Conservation (phyloP, 2,329 filamentous ascomycete genomes). For the Nigrospora sphaerica region DNA sequence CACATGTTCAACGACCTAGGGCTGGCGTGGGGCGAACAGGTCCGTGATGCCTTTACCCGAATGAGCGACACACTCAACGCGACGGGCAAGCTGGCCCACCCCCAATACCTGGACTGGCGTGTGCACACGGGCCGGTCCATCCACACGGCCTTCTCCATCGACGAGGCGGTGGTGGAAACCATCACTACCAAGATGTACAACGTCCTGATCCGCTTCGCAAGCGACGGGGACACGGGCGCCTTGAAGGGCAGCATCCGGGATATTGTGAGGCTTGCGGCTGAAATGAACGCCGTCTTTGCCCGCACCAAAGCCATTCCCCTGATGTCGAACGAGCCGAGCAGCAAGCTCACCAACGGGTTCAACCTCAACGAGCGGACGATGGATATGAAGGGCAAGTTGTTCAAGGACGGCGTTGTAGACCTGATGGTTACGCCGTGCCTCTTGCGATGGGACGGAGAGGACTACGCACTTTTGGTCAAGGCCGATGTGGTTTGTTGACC, state of each 20-base stretch:
- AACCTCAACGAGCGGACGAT: slow-evolving; percentile 10
- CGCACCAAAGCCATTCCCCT: slow-evolving; percentile 11
- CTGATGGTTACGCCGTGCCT: slow-evolving; percentile 20
- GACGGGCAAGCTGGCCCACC: background rate
- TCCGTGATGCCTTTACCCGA: slow-evolving; percentile 8
- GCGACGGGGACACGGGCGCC: slow-evolving; percentile 1
- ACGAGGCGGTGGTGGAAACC: slow-evolving; percentile 9
- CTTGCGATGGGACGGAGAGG: slow-evolving; percentile 13
- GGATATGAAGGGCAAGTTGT: slow-evolving; percentile 13
- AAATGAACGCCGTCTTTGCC: slow-evolving; percentile 12
- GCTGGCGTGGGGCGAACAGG: slow-evolving; percentile 14
- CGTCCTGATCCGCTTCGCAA: slow-evolving; percentile 10
- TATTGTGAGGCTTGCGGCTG: slow-evolving; percentile 12
- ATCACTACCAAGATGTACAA: slow-evolving; percentile 10
- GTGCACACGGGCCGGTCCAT: slow-evolving; percentile 14
- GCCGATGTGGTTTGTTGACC: slow-evolving; percentile 19
- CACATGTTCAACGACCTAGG: slow-evolving; percentile 13
- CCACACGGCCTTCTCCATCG: slow-evolving; percentile 8
- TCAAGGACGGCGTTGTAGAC: slow-evolving; percentile 13
- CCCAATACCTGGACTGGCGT: slow-evolving; percentile 13
- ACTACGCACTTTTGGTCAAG: slow-evolving; percentile 16
- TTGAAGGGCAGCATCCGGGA: slow-evolving; percentile 8
- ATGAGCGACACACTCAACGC: slow-evolving; percentile 3
- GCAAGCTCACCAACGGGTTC: slow-evolving; percentile 15
- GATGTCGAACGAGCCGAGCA: slow-evolving; percentile 17